Conservation (phyloP, 306 rosid species). For the Inga leiocalycina region DNA sequence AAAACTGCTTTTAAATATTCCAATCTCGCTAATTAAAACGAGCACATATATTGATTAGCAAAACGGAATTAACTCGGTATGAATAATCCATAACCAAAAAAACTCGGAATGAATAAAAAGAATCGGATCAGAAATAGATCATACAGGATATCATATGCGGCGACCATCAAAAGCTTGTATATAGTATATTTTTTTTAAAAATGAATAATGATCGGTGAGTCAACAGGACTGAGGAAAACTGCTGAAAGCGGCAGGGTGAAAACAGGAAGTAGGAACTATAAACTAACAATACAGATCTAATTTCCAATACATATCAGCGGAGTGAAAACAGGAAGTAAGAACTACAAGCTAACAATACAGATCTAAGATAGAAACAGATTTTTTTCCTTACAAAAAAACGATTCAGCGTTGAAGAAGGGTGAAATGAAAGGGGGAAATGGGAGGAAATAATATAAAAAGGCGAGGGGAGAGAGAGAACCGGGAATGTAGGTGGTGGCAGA, state of each 20-base stretch:
- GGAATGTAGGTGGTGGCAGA: conserved; percentile 68
- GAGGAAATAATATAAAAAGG: neutral
- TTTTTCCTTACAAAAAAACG: neutral
- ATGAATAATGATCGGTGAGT: neutral
- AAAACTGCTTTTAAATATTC: too few species aligned
- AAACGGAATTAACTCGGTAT: neutral
- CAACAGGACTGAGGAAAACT: neutral
- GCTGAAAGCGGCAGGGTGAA: neutral
- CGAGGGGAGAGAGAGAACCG: conserved; percentile 43
- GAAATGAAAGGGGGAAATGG: neutral
- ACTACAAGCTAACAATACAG: neutral
- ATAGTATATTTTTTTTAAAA: neutral
- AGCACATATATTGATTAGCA: neutral
- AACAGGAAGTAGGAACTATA: neutral
- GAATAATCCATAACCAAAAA: neutral
- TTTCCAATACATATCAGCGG: neutral
- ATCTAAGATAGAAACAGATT: neutral
- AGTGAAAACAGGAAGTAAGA: neutral
- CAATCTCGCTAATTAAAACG: too few species aligned
- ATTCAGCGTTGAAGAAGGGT: neutral
- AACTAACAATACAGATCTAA: neutral
- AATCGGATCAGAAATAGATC: neutral
- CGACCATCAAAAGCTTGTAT: neutral
- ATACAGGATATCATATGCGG: neutral
- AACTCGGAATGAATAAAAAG: neutral